Base-by-base conservation (phyloP, 2,329 filamentous ascomycete genomes). In the Aureobasidium musti region DNA sequence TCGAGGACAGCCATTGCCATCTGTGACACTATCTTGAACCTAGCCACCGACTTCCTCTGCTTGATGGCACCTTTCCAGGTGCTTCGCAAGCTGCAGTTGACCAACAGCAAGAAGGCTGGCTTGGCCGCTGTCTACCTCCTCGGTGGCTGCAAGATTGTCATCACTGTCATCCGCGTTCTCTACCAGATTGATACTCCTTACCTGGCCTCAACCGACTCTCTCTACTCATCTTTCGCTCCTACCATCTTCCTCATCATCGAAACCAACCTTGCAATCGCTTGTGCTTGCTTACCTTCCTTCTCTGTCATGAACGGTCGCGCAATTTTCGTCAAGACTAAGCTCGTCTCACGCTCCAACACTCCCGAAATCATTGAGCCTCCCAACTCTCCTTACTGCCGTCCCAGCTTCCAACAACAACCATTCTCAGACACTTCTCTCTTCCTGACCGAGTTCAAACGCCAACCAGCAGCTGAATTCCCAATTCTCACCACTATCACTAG, bases 1-100 rank as follows among this genome's bases (percentile, higher is more conserved):
- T 73, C 73, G 50, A 74, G 76, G 35, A 76, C 78, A 26, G 74
- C 74, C 0, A 71, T 82, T 11, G 82, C 79, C 79, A 80, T 81
- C 70, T 77, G 70, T 23, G 76, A 76, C 61, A 70, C 74, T 23
- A 72, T 67, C 35, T 70, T 74, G 41, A 78, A 78, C 67, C 73
- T 77, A 37, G 65, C 73, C 13, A 77, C 76, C 11, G 77, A 79
- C 65, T 70, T 77, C 67, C 68, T 73, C 14, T 73, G 75, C 52
- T 73, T 75, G n/a, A 61, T 73, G 13, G 70, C 78, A 8, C 76
- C 77, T 1, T 68, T 78, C 1, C 76, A 73, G 10, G 68, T 75
- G 19, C 70, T 78, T 33, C 69, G 72, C 41, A 69, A 73, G 23
- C 70, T 78, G 30, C 73, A 75, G 30, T 69, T 79, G 13, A 70